These are phyloP conservation scores for Trichoderma atroviride DNA, from an alignment of 2,329 filamentous ascomycete genomes.

Conservation along the genomic window DNA sequence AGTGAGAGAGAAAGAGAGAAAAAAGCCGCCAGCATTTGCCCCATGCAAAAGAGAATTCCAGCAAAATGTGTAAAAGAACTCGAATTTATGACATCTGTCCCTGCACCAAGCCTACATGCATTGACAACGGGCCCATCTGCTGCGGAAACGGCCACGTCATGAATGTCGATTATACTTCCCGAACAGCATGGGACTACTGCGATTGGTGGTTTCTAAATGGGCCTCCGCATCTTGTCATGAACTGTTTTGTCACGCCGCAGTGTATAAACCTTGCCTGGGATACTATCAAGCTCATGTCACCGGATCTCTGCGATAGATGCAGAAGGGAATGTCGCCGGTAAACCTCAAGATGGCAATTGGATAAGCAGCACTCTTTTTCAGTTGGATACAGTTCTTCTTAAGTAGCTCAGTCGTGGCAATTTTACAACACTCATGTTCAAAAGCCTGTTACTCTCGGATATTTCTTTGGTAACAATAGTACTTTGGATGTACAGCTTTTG, in stretches of 20 bases:
- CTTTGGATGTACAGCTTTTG: not conserved
- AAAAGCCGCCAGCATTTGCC: not conserved
- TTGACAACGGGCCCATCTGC: slow-evolving; percentile 29
- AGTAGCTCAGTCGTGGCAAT: not conserved
- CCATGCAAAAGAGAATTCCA: not conserved
- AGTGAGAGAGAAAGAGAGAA: not conserved
- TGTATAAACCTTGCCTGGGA: slow-evolving; percentile 33
- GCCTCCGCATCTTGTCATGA: slow-evolving; percentile 35
- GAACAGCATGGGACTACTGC: slow-evolving; percentile 34
- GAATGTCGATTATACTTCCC: slow-evolving; percentile 31
- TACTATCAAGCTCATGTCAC: slow-evolving; percentile 25
- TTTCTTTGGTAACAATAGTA: not conserved
- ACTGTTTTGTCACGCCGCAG: slow-evolving; percentile 34
- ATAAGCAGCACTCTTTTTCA: not conserved
- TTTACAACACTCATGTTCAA: not conserved
- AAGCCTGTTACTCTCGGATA: not conserved
- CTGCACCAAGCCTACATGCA: slow-evolving; percentile 32
- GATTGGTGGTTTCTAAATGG: slow-evolving; percentile 35
- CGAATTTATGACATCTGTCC: slow-evolving; percentile 33
- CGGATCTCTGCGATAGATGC: slow-evolving; percentile 29
- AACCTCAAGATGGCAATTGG: not conserved
- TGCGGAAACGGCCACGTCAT: slow-evolving; percentile 33
- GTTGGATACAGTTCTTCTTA: not conserved
- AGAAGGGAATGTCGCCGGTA: slow-evolving; percentile 27
- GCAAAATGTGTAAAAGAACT: slow-evolving; percentile 35